phyloP scores from a whole-genome alignment of 2,329 filamentous ascomycete species.

The Fusarium sp. region DNA sequence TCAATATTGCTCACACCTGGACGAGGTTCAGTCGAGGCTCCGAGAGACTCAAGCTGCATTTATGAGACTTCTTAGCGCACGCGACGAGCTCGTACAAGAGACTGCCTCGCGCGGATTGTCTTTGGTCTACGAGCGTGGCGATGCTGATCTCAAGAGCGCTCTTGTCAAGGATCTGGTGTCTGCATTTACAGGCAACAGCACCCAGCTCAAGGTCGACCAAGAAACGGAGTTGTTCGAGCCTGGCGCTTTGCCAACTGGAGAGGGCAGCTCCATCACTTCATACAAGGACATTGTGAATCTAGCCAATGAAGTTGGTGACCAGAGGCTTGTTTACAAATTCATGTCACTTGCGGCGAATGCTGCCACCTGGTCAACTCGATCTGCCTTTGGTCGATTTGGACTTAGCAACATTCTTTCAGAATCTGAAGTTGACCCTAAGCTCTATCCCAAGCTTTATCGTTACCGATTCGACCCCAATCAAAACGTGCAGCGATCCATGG shows the following conservation, averaged over 20 bases:
- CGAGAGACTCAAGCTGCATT: constrained; percentile 87
- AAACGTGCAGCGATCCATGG: constrained; percentile 95
- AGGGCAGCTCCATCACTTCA: constrained; percentile 88
- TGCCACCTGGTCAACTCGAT: constrained; percentile 96
- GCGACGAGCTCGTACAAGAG: constrained; percentile 95
- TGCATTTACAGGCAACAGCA: constrained; percentile 82
- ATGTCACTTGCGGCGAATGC: constrained; percentile 98
- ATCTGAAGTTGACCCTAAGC: constrained; percentile 86
- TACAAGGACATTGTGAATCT: constrained; percentile 98
- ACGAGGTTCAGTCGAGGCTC: constrained; percentile 76
- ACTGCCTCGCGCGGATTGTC: constrained; percentile 90
- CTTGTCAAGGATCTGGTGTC: constrained; percentile 88
- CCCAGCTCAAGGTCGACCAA: constrained; percentile 82
- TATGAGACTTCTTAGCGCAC: constrained; percentile 84
- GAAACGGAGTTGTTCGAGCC: constrained; percentile 95
- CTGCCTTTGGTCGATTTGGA: constrained; percentile 93
- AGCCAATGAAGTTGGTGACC: constrained; percentile 96
- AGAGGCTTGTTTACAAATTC: constrained; percentile 96
- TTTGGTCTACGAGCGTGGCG: constrained; percentile 94
- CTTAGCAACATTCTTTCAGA: constrained; percentile 92
- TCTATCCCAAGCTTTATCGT: constrained; percentile 93
- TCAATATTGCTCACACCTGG: constrained; percentile 86
- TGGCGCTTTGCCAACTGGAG: constrained; percentile 87
- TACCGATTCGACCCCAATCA: constrained; percentile 96
- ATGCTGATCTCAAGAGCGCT: constrained; percentile 79